These are phyloP conservation scores for Inonotus hispidus DNA, from an alignment of 1,284 basidiomycete genomes.

Conservation along the genomic window DNA sequence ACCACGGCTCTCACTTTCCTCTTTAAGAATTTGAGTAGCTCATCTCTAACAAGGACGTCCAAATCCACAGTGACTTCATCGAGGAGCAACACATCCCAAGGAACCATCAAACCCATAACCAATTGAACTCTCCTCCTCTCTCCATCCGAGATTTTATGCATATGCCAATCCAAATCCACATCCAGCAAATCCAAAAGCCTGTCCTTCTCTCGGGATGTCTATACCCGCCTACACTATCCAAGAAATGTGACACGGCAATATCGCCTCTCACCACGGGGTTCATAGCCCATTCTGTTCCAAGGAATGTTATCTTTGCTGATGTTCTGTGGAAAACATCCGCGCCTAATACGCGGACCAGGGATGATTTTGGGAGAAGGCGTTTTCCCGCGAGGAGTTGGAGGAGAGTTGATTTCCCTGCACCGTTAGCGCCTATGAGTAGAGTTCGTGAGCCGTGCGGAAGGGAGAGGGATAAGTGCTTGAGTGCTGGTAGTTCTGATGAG, in stretches of 20 bases:
- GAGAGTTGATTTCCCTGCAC: conserved; percentile 94
- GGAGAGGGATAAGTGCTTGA: conserved; percentile 61
- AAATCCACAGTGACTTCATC: conserved; percentile 99
- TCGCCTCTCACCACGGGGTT: conserved; percentile 95
- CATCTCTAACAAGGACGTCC: conserved; percentile 94
- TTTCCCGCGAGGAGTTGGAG: conserved; percentile 95
- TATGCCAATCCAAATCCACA: conserved; percentile 90
- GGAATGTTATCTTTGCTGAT: conserved; percentile 74
- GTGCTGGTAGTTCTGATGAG: conserved; percentile 36
- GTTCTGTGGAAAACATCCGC: conserved; percentile 70
- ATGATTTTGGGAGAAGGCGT: conserved; percentile 53
- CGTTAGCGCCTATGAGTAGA: conserved; percentile 87
- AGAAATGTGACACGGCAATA: conserved; percentile 83
- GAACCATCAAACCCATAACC: conserved; percentile 94
- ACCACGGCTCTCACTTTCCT: conserved; percentile 75
- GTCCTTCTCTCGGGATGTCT: conserved; percentile 89
- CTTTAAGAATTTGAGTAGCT: conserved; percentile 85
- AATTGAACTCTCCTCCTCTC: conserved; percentile 93
- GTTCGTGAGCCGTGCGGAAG: conserved; percentile 75
- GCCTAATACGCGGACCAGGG: conserved; percentile 70
- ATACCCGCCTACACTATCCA: conserved; percentile 95
- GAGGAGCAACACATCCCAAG: conserved; percentile 90
- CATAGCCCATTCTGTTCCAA: conserved; percentile 94
- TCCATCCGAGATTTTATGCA: conserved; percentile 93
- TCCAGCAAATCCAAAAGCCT: conserved; percentile 87